These are phyloP conservation scores for Rhizopus arrhizus DNA, from an alignment of 371 early-diverging fungal species.

Conservation along the genomic window DNA sequence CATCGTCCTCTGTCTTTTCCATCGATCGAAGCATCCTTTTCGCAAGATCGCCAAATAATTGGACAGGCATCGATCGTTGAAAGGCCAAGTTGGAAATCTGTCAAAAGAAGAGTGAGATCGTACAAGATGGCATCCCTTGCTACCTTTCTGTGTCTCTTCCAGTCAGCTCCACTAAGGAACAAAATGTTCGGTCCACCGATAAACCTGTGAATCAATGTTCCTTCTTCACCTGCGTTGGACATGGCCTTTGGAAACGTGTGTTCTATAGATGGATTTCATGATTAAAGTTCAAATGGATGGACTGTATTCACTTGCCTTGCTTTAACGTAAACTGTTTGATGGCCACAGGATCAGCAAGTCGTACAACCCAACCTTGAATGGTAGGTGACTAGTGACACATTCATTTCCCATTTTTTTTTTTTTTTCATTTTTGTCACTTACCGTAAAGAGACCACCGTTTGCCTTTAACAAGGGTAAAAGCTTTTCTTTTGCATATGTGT, in stretches of 20 bases:
- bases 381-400: constrained; percentile 7
- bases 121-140: background rate
- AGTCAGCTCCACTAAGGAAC: constrained; percentile 28
- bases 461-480: constrained; percentile 12
- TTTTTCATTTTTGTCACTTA: background rate
- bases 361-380: constrained; percentile 11
- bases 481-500: constrained; percentile 12
- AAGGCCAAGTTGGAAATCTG: constrained; percentile 47
- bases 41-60: constrained; percentile 32
- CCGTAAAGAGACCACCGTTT: constrained; percentile 9
- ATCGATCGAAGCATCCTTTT: constrained; percentile 27
- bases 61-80: constrained; percentile 39
- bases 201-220: constrained; percentile 25
- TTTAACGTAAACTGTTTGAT: constrained; percentile 17
- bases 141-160: constrained; percentile 39
- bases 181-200: constrained; percentile 33
- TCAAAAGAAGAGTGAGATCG: background rate
- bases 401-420: background rate
- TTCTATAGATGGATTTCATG: constrained; percentile 2
- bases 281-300: background rate
- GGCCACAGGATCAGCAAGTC: constrained; percentile 17
- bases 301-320: constrained; percentile 1
- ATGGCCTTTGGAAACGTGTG: constrained; percentile 23
- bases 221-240: constrained; percentile 7
- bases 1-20: constrained; percentile 16